Conservation (phyloP, 164 flowering plant genomes). For the Nelumbo lutea region DNA sequence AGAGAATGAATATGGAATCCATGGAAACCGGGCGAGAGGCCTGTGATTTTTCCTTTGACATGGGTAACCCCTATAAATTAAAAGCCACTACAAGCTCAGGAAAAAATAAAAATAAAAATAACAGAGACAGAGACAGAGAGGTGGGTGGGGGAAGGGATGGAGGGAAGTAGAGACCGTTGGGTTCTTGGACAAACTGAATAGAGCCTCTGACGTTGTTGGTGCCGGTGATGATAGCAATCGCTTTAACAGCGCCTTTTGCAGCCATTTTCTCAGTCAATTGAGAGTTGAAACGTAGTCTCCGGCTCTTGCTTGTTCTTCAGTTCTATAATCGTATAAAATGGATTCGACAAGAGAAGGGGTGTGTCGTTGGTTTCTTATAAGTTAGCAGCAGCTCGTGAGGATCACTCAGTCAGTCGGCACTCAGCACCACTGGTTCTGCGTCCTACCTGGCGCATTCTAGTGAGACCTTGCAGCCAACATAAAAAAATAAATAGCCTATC, state of each 20-base stretch:
- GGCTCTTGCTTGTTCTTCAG: background rate
- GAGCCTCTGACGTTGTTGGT: constrained; percentile 50
- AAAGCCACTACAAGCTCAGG: background rate
- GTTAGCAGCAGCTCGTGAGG: too few species aligned
- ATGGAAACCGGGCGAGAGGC: constrained; percentile 75
- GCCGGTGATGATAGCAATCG: constrained; percentile 69
- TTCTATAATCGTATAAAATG: too few species aligned
- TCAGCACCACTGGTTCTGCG: too few species aligned
- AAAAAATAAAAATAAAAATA: too few species aligned
- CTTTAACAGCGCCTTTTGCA: constrained; percentile 35
- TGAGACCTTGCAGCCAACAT: too few species aligned
- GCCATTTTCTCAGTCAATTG: constrained; percentile 4
- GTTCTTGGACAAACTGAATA: constrained; percentile 51
- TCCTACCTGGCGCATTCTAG: too few species aligned
- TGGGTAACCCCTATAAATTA: constrained; percentile 47
- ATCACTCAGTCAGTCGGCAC: too few species aligned
- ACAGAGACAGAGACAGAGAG: constrained; percentile 5
- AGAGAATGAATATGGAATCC: constrained; percentile 92
- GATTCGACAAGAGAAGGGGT: too few species aligned
- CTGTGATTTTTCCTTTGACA: constrained; percentile 64
- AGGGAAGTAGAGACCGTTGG: constrained; percentile 34
- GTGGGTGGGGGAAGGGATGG: constrained; percentile 4
- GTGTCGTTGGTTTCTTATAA: too few species aligned
- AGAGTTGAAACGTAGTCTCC: background rate
- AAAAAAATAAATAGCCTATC: too few species aligned